A percentile compares a stretch with the other conserved stretches of the same genome.
Conservation (phyloP, 2,329 filamentous ascomycete genomes). For the Capronia epimyces region DNA sequence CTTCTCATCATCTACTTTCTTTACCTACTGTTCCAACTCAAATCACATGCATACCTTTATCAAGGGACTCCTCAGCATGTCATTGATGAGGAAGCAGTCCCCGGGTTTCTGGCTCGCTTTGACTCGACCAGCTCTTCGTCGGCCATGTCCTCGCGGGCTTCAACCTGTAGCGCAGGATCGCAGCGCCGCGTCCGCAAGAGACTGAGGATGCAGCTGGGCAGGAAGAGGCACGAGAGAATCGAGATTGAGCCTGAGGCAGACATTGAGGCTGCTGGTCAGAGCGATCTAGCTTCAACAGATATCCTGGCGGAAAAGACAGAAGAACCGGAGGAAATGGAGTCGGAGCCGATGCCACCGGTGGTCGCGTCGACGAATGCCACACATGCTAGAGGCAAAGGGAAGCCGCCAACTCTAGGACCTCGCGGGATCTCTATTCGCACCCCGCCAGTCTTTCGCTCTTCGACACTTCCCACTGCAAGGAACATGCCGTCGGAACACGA, state of each 20-base stretch:
- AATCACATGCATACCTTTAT: constrained; percentile 76
- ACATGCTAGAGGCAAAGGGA: constrained; percentile 1
- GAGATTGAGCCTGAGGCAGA: constrained; percentile 61
- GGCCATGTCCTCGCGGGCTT: constrained; percentile 36
- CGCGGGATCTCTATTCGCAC: constrained; percentile 21
- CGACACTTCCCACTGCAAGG: constrained; percentile 10
- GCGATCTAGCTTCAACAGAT: constrained; percentile 1
- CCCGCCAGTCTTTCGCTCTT: constrained; percentile 23
- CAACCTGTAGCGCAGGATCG: constrained; percentile 35
- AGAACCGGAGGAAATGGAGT: constrained; percentile 10
- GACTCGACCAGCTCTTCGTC: constrained; percentile 42
- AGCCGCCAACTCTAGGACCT: constrained; percentile 8
- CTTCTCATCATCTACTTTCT: constrained; percentile 75
- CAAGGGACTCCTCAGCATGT: constrained; percentile 27
- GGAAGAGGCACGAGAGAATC: constrained; percentile 33
- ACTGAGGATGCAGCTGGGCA: constrained; percentile 34
- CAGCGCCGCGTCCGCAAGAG: constrained; percentile 47
- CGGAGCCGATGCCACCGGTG: background rate
- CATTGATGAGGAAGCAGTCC: constrained; percentile 56
- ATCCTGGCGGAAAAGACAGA: constrained; percentile 12
- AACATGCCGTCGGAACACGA: background rate
- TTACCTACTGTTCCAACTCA: constrained; percentile 87
- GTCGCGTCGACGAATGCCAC: constrained; percentile 4
- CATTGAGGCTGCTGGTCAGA: background rate
- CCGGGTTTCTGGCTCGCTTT: constrained; percentile 54